These are phyloP conservation scores for Carex cristatella DNA, from an alignment of 176 grass and related monocot genomes.

Conservation along the genomic window DNA sequence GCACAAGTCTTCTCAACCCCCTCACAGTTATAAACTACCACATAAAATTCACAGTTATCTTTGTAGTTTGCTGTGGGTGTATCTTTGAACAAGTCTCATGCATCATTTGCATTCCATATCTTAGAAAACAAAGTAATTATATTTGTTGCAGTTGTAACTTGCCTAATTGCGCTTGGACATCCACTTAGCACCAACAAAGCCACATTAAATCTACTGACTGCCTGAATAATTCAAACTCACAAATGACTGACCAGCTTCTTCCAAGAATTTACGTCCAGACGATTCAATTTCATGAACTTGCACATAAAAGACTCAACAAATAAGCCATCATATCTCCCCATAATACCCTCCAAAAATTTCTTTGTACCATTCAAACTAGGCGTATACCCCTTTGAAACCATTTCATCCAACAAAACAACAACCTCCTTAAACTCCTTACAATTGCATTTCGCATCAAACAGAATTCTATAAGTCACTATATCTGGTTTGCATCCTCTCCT, in stretches of 20 bases:
- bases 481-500: conserved; percentile 39
- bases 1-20: too few relatives aligned
- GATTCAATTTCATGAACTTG: conserved; percentile 28
- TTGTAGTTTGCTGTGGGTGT: too few relatives aligned
- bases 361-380: conserved; percentile 29
- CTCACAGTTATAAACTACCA: too few relatives aligned
- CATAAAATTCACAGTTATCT: too few relatives aligned
- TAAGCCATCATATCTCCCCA: conserved; percentile 25
- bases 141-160: not conserved
- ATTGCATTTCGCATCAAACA: conserved; percentile 47
- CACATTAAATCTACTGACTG: not conserved
- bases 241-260: conserved; percentile 26
- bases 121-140: not conserved
- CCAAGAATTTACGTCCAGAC: conserved; percentile 42
- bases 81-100: too few relatives aligned
- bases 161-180: not conserved
- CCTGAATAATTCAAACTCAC: not conserved
- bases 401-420: conserved; percentile 45
- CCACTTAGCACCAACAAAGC: not conserved
- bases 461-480: conserved; percentile 41
- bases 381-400: conserved; percentile 51
- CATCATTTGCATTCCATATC: too few relatives aligned
- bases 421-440: conserved; percentile 33
- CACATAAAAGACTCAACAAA: conserved; percentile 24
- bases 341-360: conserved; percentile 43